Base-by-base conservation (phyloP, 768 basidiomycete genomes). In the Pisolithus sp. region DNA sequence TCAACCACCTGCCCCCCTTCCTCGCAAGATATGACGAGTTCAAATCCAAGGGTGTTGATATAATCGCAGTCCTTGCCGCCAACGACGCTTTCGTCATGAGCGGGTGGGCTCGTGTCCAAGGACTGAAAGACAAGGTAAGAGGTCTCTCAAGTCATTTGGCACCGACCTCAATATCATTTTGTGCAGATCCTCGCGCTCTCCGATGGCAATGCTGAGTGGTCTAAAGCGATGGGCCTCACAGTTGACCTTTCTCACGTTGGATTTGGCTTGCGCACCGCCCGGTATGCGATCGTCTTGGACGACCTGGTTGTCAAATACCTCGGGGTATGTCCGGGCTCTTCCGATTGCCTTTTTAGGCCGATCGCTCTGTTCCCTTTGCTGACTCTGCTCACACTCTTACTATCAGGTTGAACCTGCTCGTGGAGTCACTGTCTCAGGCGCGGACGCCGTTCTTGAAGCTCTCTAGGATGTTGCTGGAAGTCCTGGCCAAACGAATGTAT, bases 291-390 rank as follows among this genome's bases (percentile, higher is more conserved):
- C 51, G 68, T 88, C 59, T 59, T 87, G 58, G 84, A 92, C 43
- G 76, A 88, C 62, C 76, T 88, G 49, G 78, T 82, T 54, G 79
- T 92, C 59, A 79, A 78, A 54, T 83, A 85, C 59, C 59, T 89
- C 49, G 77, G 68, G 62, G 85, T 81, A 56, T 47, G 76, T 68
- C 26, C 12, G n/a, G 9, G 46, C 21, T 37, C 8, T 34, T 39
- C 61, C 58, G 18, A 40, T 17, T 18, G 4, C 28, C 28, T 5
- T 2, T 24, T 26, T 26, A 4, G 26, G 5, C 26, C 7, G 4
- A 26, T 26, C 26, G 4, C 26, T 26, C 26, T 17, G 8, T 57
- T 21, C 2, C 3, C 36, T 46, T 42, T 65, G 39, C 36, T 64
- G 12, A 44, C 43, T 26, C 28, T 61, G 62, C 51, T 54, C 61